Base-by-base conservation (phyloP, 78 protist species). In the Monosiga brevicollis region DNA sequence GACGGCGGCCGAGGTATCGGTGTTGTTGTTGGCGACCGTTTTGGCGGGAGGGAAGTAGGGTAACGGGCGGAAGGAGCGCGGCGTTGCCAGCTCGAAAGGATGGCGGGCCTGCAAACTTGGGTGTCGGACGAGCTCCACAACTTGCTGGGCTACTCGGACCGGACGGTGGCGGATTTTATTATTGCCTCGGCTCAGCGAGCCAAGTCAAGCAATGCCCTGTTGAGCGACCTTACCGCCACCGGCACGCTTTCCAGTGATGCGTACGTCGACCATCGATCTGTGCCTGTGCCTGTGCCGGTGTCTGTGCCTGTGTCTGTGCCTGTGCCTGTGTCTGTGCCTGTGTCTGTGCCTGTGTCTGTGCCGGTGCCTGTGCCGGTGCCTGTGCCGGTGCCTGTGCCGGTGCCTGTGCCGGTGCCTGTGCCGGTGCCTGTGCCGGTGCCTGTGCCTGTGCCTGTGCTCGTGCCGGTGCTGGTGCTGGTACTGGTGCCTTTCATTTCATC, bases 81-180 rank as follows among this genome's bases (percentile, higher is more conserved):
- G 34, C 1, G 32, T 0, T 2, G 78, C 74, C 86, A 96, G 43
- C 82, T 83, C 70, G 95, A 96, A 88, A 98, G 95, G 87, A 95
- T 36, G 98, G 97, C 38, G 91, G 95, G 97, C 97, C 96, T 43
- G n/a, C n/a, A n/a, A n/a, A n/a, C n/a, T n/a, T 70, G 15, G 15
- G 74, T 70, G 15, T 70, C 74, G 74, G 74, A 70, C 74, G 15
- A 10, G 74, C 74, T 70, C 34, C 32, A 25, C 74, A 70, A 70
- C 6, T 6, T 70, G 74, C 74, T 70, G 6, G 74, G 74, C 74
- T 70, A 26, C 74, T 70, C 74, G 34, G 74, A 70, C 15, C 6
- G 36, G 74, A 25, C 15, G 15, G 35, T 70, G 24, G 74, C 15
- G 32, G 74, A 70, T 20, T 70, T 25, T 22, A 25, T 70, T 9